Percentiles rank a stretch among this genome's conserved stretches.
Conservation (phyloP, 495 filamentous ascomycete genomes). For the Margaritispora aquatica region DNA sequence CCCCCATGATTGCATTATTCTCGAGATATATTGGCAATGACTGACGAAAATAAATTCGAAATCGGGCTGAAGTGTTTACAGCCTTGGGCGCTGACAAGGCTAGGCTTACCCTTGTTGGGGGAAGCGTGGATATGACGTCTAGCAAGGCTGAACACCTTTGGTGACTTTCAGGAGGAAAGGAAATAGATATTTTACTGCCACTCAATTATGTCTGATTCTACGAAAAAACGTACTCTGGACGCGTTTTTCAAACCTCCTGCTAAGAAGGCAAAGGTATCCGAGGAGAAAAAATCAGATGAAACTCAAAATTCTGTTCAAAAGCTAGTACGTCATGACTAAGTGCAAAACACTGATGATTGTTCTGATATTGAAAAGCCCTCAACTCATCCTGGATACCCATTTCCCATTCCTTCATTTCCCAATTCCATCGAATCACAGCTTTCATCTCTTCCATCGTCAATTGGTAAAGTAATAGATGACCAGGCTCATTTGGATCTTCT, state of each 20-base stretch:
- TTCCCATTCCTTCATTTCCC: conserved; percentile 52
- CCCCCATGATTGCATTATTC: conserved; percentile 21
- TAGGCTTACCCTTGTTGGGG: conserved; percentile 1
- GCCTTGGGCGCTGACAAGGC: neutral
- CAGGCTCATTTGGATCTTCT: conserved; percentile 60
- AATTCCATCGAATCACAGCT: conserved; percentile 22
- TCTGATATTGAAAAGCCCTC: conserved; percentile 14
- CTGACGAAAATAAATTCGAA: too few species aligned
- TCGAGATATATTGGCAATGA: too few species aligned
- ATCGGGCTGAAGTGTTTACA: too few species aligned
- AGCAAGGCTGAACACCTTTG: conserved; percentile 10
- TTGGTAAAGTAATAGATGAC: conserved; percentile 44
- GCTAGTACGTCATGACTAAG: neutral
- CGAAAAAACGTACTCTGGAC: conserved; percentile 43
- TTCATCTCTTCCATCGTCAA: conserved; percentile 29
- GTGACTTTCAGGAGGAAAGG: too few species aligned
- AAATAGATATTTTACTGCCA: too few species aligned
- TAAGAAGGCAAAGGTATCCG: conserved; percentile 28
- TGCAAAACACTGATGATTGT: neutral
- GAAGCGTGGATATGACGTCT: conserved; percentile 4
- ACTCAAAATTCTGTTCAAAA: neutral
- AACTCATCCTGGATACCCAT: conserved; percentile 55
- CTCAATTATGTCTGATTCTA: conserved; percentile 19
- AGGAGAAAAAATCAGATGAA: neutral
- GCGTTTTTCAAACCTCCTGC: conserved; percentile 41